Evolutionary conservation across 495 filamentous ascomycete genomes (phyloP), one percentile per base, ranked within the genome.

Genomic region (Oleoguttula mirabilis): DNA sequence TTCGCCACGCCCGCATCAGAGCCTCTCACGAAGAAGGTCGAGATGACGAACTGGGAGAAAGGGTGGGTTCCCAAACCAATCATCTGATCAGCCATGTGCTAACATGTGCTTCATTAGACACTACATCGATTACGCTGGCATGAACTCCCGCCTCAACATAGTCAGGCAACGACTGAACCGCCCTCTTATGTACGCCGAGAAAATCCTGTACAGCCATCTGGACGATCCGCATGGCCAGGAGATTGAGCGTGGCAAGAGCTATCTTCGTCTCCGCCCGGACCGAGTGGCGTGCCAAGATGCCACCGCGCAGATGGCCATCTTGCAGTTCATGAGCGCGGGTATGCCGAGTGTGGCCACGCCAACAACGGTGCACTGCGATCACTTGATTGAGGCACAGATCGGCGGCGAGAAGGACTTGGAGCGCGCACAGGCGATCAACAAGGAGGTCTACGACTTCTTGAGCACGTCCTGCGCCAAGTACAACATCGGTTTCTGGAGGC

Each of bases 251-350:
- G 90, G 90, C 53, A 78, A 75, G 48, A 94, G 84, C 41, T 96
- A 98, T 71, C 79, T 98, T 43, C 92, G 83, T 67, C 77, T 98
- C 47, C 83, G 90, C 40, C 92, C 92, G 32, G 90, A 98, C 63
- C 84, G 90, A 66, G 92, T 98, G 55, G 92, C 92, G 68, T 95
- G 88, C 73, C 90, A 98, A 73, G 90, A 98, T 77, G 90, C 90
- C 54, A 98, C 92, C 21, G 90, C 90, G 47, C 90, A 98, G 76
- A 98, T 96, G 92, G 90, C 90, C 52, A 94, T 98, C 58, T 75
- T 98, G 36, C 90, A 98, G 71, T 98, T 98, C 73, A 98, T 98
- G 87, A 93, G 84, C 37, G 90, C 92, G 48, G 87, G 87, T 60
- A 84, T 98, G 80, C 80, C 84, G 46, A 80, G 80, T 27, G 92